Percentiles rank a stretch among this genome's conserved stretches.
Evolutionary conservation across 2,329 filamentous ascomycete species (phyloP).

Genomic region (Aspergillus ruber): DNA sequence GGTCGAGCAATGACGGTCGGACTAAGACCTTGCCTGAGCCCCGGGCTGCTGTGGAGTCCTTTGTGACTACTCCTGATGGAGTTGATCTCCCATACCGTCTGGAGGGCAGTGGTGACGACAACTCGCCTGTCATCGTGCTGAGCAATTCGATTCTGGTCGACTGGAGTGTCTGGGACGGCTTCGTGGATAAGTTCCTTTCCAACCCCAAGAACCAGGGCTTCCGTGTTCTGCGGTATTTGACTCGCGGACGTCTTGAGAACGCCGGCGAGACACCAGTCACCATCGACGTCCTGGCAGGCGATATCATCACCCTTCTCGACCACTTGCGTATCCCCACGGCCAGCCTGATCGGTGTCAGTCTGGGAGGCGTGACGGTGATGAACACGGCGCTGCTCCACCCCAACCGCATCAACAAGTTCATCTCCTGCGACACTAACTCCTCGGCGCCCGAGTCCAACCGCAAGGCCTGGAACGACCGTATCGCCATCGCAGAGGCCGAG

Average conservation of each 20-base stretch:
- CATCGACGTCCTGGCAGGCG: slow-evolving; percentile 61
- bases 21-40: slow-evolving; percentile 47
- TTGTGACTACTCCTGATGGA: slow-evolving; percentile 61
- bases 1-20: slow-evolving; percentile 49
- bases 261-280: slow-evolving; percentile 43
- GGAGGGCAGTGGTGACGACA: slow-evolving; percentile 61
- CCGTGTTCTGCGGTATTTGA: slow-evolving; percentile 70
- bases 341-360: slow-evolving; percentile 68
- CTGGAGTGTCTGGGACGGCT: slow-evolving; percentile 72
- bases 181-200: slow-evolving; percentile 56
- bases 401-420: slow-evolving; percentile 51
- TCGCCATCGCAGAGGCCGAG: slow-evolving; percentile 59
- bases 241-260: slow-evolving; percentile 57
- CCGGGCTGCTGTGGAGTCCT: slow-evolving; percentile 58
- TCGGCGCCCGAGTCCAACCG: slow-evolving; percentile 67
- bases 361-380: slow-evolving; percentile 73
- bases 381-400: slow-evolving; percentile 65
- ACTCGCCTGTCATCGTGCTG: slow-evolving; percentile 67
- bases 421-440: slow-evolving; percentile 74
- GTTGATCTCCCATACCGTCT: slow-evolving; percentile 66
- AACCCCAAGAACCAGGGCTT: slow-evolving; percentile 53
- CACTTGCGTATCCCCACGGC: slow-evolving; percentile 63
- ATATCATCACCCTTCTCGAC: slow-evolving; percentile 60
- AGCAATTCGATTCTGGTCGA: slow-evolving; percentile 75
- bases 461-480: slow-evolving; percentile 71